phyloP scores from a whole-genome alignment of 257 asterid genomes.

The Capsicum chinense region DNA sequence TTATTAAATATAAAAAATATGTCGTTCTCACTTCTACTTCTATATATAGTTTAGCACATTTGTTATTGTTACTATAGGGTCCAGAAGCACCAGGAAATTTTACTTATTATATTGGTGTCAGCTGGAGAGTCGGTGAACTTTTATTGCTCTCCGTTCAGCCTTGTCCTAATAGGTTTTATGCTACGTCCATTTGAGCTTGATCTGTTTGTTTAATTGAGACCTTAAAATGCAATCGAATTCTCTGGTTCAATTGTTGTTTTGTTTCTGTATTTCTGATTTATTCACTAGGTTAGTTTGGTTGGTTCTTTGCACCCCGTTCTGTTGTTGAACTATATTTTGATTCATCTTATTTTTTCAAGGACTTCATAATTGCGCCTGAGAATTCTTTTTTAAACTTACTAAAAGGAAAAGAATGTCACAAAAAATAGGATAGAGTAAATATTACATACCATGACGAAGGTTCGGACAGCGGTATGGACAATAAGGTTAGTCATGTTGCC shows the following conservation, averaged over 20 bases:
- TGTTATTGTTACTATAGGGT: not conserved
- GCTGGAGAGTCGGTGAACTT: not conserved
- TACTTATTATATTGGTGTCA: not conserved
- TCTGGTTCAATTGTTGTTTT: not conserved
- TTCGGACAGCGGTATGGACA: slow-evolving; percentile 79
- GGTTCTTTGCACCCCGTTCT: not conserved
- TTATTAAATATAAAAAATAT: not conserved
- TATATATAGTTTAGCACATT: not conserved
- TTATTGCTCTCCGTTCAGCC: not conserved
- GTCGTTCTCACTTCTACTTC: not conserved
- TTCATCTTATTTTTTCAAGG: not conserved
- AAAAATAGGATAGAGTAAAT: not conserved
- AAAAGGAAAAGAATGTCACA: not conserved
- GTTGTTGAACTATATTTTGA: too few species aligned
- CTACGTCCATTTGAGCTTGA: not conserved
- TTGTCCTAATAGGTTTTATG: not conserved
- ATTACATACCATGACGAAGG: slow-evolving; percentile 70
- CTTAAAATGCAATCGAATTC: not conserved
- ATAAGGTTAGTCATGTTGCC: slow-evolving; percentile 97
- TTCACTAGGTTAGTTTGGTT: not conserved
- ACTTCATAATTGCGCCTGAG: not conserved
- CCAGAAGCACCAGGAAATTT: not conserved
- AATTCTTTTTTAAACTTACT: not conserved
- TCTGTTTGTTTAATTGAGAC: not conserved
- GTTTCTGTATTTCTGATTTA: not conserved